A percentile compares a stretch with the other conserved stretches of the same genome.
phyloP scores from a whole-genome alignment of 768 basidiomycete genomes.

The Trametopsis cervina region DNA sequence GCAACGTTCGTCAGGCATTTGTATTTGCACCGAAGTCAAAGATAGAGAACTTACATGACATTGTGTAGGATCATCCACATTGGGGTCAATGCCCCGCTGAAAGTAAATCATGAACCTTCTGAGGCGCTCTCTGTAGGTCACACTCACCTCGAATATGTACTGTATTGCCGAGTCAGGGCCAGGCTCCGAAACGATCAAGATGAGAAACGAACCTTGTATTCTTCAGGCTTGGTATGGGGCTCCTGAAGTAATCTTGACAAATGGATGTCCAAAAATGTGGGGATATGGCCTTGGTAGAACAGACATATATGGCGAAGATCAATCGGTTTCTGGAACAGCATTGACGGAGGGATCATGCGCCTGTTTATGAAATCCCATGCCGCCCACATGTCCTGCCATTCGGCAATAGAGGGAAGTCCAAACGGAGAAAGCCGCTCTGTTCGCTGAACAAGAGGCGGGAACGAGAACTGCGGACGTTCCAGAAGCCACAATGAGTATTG shows the following conservation, averaged over 20 bases:
- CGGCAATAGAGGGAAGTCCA: constrained; percentile 61
- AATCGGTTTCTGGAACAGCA: constrained; percentile 89
- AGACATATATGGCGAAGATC: constrained; percentile 91
- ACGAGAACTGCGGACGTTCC: constrained; percentile 77
- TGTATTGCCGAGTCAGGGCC: constrained; percentile 20
- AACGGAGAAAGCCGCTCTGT: constrained; percentile 36
- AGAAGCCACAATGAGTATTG: constrained; percentile 87
- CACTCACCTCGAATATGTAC: constrained; percentile 68
- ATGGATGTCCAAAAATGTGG: constrained; percentile 88
- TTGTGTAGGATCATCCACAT: constrained; percentile 81
- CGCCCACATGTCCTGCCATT: constrained; percentile 84
- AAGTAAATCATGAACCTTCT: constrained; percentile 15
- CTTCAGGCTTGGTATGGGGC: constrained; percentile 76
- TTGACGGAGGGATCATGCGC: constrained; percentile 79
- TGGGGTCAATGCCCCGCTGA: constrained; percentile 93
- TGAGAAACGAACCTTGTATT: constrained; percentile 53
- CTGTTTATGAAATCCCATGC: constrained; percentile 83
- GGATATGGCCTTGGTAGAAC: constrained; percentile 96
- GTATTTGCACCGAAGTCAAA: neutral
- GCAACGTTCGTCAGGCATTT: neutral
- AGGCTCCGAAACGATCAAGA: constrained; percentile 2
- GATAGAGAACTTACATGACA: constrained; percentile 58
- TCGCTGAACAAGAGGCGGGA: constrained; percentile 52
- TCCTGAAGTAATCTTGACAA: constrained; percentile 68
- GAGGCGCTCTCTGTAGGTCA: neutral